Conservation (phyloP, 2,329 filamentous ascomycete genomes). For the Chaetomium olivaceum region DNA sequence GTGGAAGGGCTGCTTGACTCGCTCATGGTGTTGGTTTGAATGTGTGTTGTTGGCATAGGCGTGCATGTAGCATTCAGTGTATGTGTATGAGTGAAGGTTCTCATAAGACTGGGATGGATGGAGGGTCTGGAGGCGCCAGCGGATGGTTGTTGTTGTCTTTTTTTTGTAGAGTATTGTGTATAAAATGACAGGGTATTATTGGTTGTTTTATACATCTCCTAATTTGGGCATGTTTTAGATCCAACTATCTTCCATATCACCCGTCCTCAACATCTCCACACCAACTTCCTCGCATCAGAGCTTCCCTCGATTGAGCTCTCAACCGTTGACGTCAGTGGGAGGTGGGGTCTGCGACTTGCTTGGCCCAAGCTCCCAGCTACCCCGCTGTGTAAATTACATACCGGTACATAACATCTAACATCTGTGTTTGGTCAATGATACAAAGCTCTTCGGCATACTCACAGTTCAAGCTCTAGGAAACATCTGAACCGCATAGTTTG, state of each 20-base stretch:
- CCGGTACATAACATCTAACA: neutral
- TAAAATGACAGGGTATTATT: neutral
- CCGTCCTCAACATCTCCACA: neutral
- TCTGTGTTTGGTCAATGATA: neutral
- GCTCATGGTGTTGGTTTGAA: neutral
- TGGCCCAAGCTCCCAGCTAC: constrained; percentile 18
- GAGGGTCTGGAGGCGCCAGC: neutral
- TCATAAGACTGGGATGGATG: neutral
- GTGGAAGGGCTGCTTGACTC: constrained; percentile 24
- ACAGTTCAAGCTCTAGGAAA: neutral
- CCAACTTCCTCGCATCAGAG: neutral
- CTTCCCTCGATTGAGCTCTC: neutral
- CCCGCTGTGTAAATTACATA: constrained; percentile 6
- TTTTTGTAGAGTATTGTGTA: neutral
- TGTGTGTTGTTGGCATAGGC: neutral
- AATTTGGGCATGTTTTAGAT: neutral
- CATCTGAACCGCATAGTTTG: neutral
- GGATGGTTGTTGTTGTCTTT: neutral
- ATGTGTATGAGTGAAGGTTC: neutral
- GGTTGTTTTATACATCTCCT: neutral
- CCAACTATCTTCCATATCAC: neutral
- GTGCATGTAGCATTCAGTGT: neutral
- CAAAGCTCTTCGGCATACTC: neutral
- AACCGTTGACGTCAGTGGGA: constrained; percentile 4
- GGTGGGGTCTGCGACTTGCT: neutral